These are phyloP conservation scores for Annulohypoxylon stygium DNA, from an alignment of 495 filamentous ascomycete genomes.

Conservation along the genomic window DNA sequence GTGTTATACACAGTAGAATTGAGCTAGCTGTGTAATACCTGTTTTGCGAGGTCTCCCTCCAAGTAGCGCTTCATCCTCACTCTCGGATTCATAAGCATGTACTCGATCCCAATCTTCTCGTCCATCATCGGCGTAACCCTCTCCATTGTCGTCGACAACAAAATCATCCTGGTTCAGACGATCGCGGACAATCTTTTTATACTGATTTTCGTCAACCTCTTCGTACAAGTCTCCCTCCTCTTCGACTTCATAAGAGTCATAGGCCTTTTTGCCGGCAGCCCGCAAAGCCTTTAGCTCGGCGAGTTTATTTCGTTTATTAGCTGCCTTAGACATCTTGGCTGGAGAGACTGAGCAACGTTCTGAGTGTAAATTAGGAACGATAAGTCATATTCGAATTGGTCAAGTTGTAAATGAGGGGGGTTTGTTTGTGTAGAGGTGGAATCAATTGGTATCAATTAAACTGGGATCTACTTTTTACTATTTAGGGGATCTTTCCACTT, in stretches of 20 bases:
- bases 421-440: conserved; percentile 1
- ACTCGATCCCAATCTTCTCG: conserved; percentile 94
- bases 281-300: conserved; percentile 88
- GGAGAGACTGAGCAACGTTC: conserved; percentile 7
- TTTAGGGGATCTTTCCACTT: conserved; percentile 44
- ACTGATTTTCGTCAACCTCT: conserved; percentile 95
- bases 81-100: conserved; percentile 75
- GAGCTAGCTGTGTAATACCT: conserved; percentile 54
- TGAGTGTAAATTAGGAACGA: conserved; percentile 28
- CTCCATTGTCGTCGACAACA: conserved; percentile 93
- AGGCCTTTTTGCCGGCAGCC: conserved; percentile 88
- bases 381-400: conserved; percentile 35
- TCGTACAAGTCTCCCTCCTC: conserved; percentile 91
- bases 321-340: conserved; percentile 59
- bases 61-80: conserved; percentile 74
- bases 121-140: conserved; percentile 95
- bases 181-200: conserved; percentile 93
- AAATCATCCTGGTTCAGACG: conserved; percentile 96
- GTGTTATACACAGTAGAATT: conserved; percentile 3
- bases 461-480: conserved; percentile 5
- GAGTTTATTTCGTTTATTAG: conserved; percentile 65
- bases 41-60: conserved; percentile 66
- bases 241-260: conserved; percentile 88
- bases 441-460: conserved; percentile 8
- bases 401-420: conserved; percentile 16